Percentiles rank a stretch among this genome's conserved stretches.
Evolutionary conservation across 768 basidiomycete species (phyloP).

Genomic region (Steccherinum ochraceum): DNA sequence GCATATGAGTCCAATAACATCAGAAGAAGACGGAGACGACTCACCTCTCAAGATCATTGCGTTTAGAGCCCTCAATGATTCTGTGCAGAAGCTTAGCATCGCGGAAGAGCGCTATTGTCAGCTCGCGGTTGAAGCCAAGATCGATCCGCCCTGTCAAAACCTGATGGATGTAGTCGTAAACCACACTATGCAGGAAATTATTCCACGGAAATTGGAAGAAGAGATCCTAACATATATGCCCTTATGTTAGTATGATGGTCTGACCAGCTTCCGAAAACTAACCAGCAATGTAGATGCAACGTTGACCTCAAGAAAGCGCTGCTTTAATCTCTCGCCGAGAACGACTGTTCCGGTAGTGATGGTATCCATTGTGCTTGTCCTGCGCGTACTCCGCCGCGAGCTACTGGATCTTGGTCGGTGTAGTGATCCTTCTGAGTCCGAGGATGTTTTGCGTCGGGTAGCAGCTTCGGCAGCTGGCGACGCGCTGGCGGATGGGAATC

Average conservation of each 20-base stretch:
- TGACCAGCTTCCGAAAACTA: too few relatives aligned
- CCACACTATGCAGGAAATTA: constrained; percentile 94
- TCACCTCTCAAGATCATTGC: constrained; percentile 73
- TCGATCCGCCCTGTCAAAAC: constrained; percentile 86
- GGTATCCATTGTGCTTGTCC: constrained; percentile 28
- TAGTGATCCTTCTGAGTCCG: constrained; percentile 24
- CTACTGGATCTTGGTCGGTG: constrained; percentile 32
- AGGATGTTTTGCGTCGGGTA: constrained; percentile 10
- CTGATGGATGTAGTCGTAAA: constrained; percentile 95
- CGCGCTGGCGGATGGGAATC: constrained; percentile 10
- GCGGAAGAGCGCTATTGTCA: constrained; percentile 80
- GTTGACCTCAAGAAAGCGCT: constrained; percentile 64
- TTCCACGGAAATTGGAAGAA: constrained; percentile 98
- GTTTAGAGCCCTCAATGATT: constrained; percentile 79
- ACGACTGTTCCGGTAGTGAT: constrained; percentile 36
- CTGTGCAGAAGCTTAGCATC: constrained; percentile 79
- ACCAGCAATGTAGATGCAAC: constrained; percentile 77
- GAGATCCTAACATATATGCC: constrained; percentile 52
- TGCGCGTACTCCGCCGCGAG: constrained; percentile 53
- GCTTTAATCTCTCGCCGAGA: constrained; percentile 78
- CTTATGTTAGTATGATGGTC: background rate
- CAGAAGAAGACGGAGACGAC: constrained; percentile 14
- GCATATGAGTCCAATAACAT: background rate
- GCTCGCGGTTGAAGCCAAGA: constrained; percentile 75
- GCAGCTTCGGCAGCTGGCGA: constrained; percentile 7